Evolutionary conservation across 371 early-diverging fungal genomes (phyloP), one percentile per base, ranked within the genome.

Genomic region (Actinomucor elegans): DNA sequence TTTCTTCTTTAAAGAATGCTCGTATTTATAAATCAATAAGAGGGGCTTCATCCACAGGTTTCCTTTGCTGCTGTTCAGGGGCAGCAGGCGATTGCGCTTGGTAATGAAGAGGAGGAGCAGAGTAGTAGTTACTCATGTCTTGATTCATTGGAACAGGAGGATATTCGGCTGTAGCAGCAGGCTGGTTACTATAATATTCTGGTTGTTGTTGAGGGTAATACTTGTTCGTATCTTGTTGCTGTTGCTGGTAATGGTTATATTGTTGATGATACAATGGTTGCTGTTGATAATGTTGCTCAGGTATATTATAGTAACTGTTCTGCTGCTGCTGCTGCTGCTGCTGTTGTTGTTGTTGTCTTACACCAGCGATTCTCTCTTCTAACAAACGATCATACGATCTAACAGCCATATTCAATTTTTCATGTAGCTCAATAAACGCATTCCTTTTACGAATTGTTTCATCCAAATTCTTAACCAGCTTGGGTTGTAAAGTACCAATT

Each of bases 331-430:
- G 45, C 3, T 44, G 48, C 45, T 63, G 63, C 21, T 40, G 37
- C 36, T 38, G 62, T 46, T 29, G 24, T 37, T 50, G 10, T 24
- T 46, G 43, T 35, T 55, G 47, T 23, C 26, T 28, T 4, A 51
- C 43, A 45, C 33, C 37, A 10, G 76, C 64, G 23, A 91, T 67
- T 24, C 87, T 81, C 57, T 90, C 83, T 47, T 90, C 88, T 33
- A 93, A 66, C 40, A 95, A 62, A 32, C 82, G 84, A 66, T 95
- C 95, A 54, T 94, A 95, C 18, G 89, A 73, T 64, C 80, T 87
- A 17, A 91, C 83, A 10, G 92, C 94, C n/a, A 81, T 77, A 34
- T 88, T 75, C 31, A 94, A 73, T 59, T 92, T 90, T 29, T 90
- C 87, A 57, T 91, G 87, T 44, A 89, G 53, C n/a, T 83, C 83